A percentile compares a stretch with the other conserved stretches of the same genome.
Conservation (phyloP, 108 stramenopile species). For the Fragilaria radians region DNA sequence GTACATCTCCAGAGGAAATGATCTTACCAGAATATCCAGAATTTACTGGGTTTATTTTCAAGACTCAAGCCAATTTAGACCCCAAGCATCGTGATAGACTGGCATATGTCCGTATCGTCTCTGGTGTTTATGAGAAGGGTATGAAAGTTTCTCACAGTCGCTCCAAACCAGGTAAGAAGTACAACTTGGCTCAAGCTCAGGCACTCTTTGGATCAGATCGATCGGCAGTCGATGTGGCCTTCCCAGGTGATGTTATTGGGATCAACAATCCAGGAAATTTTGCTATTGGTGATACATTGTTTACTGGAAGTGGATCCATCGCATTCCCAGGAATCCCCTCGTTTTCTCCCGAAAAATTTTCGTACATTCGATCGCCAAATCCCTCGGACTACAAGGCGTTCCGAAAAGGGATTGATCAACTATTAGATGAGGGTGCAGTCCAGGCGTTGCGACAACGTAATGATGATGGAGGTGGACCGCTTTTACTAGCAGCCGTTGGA, state of each 20-base stretch:
- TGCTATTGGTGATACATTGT: conserved; percentile 85
- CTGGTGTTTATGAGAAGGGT: conserved; percentile 88
- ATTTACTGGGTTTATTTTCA: conserved; percentile 94
- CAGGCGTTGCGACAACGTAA: conserved; percentile 89
- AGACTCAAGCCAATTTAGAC: conserved; percentile 95
- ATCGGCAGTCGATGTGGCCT: conserved; percentile 82
- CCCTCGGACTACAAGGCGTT: conserved; percentile 90
- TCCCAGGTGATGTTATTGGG: conserved; percentile 95
- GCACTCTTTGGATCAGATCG: conserved; percentile 89
- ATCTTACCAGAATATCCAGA: conserved; percentile 75
- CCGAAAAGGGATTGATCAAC: conserved; percentile 85
- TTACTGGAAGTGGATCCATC: conserved; percentile 60
- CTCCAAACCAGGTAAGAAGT: conserved; percentile 72
- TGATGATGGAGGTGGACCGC: conserved; percentile 89
- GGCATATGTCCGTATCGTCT: conserved; percentile 88
- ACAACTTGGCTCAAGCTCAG: conserved; percentile 92
- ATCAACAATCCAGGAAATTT: conserved; percentile 94
- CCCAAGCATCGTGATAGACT: conserved; percentile 94
- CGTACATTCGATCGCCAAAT: conserved; percentile 86
- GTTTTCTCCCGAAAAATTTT: conserved; percentile 92
- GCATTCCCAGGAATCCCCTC: conserved; percentile 91
- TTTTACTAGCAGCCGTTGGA: conserved; percentile 92
- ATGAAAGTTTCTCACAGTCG: conserved; percentile 90
- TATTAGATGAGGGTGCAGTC: conserved; percentile 92
- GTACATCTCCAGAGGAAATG: conserved; percentile 4